Conservation (phyloP, 2,329 filamentous ascomycete genomes). For the Lecanicillium sp. region DNA sequence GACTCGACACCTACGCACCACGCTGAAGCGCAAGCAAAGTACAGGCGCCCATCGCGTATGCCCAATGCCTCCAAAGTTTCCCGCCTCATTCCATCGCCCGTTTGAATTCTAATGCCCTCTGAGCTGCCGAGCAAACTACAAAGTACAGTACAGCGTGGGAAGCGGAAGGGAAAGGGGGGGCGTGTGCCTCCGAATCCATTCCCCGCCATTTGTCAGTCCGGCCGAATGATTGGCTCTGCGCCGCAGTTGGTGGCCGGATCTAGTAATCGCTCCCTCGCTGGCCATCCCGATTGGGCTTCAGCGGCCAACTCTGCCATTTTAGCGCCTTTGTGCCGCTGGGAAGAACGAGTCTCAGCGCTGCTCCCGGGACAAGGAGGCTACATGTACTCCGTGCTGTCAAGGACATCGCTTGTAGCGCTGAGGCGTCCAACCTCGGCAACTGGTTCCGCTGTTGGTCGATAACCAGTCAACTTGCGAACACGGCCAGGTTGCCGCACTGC, state of each 20-base stretch:
- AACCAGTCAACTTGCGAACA: neutral
- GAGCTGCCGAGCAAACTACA: too few species aligned
- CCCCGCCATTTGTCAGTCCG: neutral
- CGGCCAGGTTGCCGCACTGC: neutral
- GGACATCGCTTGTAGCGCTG: too few species aligned
- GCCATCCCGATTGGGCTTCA: neutral
- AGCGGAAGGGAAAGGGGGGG: too few species aligned
- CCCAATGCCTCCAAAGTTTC: neutral
- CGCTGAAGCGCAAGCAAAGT: too few species aligned
- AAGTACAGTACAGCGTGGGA: too few species aligned
- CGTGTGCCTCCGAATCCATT: neutral
- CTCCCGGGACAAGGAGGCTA: too few species aligned
- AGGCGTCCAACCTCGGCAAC: neutral
- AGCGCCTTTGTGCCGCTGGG: neutral
- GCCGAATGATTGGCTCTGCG: constrained; percentile 2
- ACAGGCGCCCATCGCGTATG: too few species aligned
- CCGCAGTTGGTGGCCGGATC: constrained; percentile 5
- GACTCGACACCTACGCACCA: neutral
- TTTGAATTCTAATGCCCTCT: too few species aligned
- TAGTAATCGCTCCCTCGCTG: constrained; percentile 8
- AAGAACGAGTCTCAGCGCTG: too few species aligned
- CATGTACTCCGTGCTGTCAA: too few species aligned
- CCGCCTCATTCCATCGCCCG: neutral
- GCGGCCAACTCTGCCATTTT: neutral
- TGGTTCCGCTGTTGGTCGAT: neutral